phyloP scores from a whole-genome alignment of 2,329 filamentous ascomycete genomes.

The Colletotrichum acutatum region DNA sequence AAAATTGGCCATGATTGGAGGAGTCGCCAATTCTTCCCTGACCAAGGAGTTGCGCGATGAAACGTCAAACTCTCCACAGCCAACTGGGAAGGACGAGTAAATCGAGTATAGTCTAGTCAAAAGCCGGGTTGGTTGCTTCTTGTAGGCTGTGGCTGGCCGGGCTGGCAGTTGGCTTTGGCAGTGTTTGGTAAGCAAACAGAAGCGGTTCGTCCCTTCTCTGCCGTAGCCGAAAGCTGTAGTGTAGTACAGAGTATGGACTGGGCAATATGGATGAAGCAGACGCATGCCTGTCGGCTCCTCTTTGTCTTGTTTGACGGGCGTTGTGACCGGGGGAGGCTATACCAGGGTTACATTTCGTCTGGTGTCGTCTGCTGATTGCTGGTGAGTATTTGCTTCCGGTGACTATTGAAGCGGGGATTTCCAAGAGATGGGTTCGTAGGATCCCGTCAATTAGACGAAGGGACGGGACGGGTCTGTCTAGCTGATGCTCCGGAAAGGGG shows the following conservation, averaged over 20 bases:
- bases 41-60: slow-evolving; percentile 25
- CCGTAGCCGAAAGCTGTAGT: background rate
- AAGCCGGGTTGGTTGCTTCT: background rate
- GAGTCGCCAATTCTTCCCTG: slow-evolving; percentile 19
- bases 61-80: slow-evolving; percentile 17
- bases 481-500: background rate
- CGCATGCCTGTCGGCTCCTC: slow-evolving; percentile 18
- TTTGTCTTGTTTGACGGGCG: slow-evolving; percentile 2
- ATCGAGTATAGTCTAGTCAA: background rate
- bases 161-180: background rate
- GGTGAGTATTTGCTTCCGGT: background rate
- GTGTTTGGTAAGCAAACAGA: background rate
- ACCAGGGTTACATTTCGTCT: background rate
- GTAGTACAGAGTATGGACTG: background rate
- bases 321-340: background rate
- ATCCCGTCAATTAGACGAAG: slow-evolving; percentile 32
- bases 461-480: background rate
- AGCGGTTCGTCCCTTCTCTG: background rate
- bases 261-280: slow-evolving; percentile 19
- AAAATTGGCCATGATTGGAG: slow-evolving; percentile 22
- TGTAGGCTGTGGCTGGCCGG: background rate
- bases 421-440: background rate
- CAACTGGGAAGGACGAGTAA: background rate
- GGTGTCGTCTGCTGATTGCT: slow-evolving; percentile 10
- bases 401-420: slow-evolving; percentile 5